Evolutionary conservation across 345 rosid species (phyloP), one percentile per base, ranked within the genome.

Genomic region (Sisymbrium altissimum): DNA sequence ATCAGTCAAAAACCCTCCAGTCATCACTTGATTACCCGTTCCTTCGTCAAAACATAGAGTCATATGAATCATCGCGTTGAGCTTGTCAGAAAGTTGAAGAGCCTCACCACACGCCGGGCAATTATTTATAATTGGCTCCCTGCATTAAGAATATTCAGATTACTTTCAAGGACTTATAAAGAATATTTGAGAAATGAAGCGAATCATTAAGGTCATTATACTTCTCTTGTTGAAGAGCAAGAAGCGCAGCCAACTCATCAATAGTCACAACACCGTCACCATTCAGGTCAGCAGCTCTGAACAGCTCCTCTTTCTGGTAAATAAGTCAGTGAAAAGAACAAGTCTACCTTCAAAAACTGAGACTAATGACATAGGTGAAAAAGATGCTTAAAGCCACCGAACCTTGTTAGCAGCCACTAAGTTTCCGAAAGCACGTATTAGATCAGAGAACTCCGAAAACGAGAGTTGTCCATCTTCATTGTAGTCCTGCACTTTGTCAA

Each of bases 21-120:
- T 90, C 98, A 93, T 93, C 52, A 84, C 70, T 82, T 90, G 92
- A 75, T 88, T 89, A 82, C 98, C 98, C 19, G 96, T 91, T 81
- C 98, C 98, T 84, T 91, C 96, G 67, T 93, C 96, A 53, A 94
- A 94, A 80, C 98, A 94, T 10, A 94, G 88, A 55, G 89, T 88
- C 84, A 94, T 79, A 82, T 94, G 98, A 67, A 94, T 84, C 89
- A 94, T 81, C 3, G 89, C 79, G 64, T 88, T 91, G 78, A 94
- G 83, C 85, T 82, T 86, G 81, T 91, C 97, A 80, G 85, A 79
- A 61, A 78, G 75, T 29, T 89, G 85, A 65, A 93, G 88, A 72
- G 73, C 64, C 81, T 93, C 97, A 30, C 97, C 96, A 77, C 97
- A 93, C 49, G 85, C 98, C 3, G 98, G 98, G 49, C 97, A 93